Evolutionary conservation across 2,329 filamentous ascomycete species (phyloP).

Genomic region (Emergomyces pasteurianus): DNA sequence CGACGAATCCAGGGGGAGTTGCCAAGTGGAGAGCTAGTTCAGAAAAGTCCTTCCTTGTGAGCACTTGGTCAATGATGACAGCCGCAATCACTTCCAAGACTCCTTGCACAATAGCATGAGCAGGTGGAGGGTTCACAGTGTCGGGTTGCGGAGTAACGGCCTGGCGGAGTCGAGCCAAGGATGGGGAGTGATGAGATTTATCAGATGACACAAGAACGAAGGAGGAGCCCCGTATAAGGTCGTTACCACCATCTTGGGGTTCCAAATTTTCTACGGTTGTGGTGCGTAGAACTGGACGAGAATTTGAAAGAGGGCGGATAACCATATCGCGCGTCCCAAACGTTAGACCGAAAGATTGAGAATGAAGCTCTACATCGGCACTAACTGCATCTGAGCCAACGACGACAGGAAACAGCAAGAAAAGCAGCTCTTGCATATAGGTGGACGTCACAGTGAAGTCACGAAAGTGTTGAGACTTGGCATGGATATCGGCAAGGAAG

Average conservation of each 20-base stretch:
- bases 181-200: conserved; percentile 45
- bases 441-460: conserved; percentile 72
- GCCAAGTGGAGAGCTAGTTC: conserved; percentile 79
- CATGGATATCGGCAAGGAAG: conserved; percentile 68
- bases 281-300: conserved; percentile 60
- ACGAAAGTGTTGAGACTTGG: conserved; percentile 63
- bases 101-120: conserved; percentile 61
- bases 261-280: conserved; percentile 45
- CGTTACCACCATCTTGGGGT: conserved; percentile 40
- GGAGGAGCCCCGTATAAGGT: conserved; percentile 70
- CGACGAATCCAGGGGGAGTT: conserved; percentile 81
- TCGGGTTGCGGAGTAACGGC: conserved; percentile 49
- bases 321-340: conserved; percentile 81
- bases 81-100: conserved; percentile 65
- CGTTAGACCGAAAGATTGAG: conserved; percentile 64
- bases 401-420: conserved; percentile 73
- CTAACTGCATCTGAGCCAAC: conserved; percentile 75
- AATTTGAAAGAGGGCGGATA: conserved; percentile 59
- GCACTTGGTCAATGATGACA: conserved; percentile 75
- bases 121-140: conserved; percentile 37
- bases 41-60: conserved; percentile 77
- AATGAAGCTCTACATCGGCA: conserved; percentile 77
- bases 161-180: conserved; percentile 51
- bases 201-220: conserved; percentile 78
- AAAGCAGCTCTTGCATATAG: conserved; percentile 68